Evolutionary conservation across 1,284 basidiomycete species (phyloP), one percentile per base, ranked within the genome.

Genomic region (Exobasidium cylindrosporum): DNA sequence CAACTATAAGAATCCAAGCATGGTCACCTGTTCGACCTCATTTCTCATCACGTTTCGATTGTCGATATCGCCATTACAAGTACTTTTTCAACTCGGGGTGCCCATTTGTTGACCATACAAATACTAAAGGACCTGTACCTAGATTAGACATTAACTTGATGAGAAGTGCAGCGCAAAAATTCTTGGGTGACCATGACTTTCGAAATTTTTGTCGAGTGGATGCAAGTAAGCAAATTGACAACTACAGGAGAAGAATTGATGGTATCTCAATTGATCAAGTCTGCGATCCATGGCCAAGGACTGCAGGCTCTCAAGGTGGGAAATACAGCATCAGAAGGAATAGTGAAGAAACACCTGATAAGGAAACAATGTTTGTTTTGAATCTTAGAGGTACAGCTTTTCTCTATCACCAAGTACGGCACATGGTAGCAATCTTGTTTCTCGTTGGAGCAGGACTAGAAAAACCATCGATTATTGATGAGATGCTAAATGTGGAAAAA

Each of bases 181-280:
- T 98, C 32, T 78, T 93, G 11, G 96, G 95, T 47, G 88, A 91
- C 68, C 92, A 97, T 82, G 96, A 99, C 82, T 97, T 97, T 77
- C 86, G 94, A 4, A 97, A 98, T 77, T 84, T 97, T 50, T 97
- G 92, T 84, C 95, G 93, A 80, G 81, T 97, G n/a, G 95, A 98
- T 79, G 86, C 92, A 0, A 85, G 86, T 62, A 98, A 98, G 81
- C 95, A 97, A 82, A 89, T 97, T 67, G 88, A 88, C 24, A 86
- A 86, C 63, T 93, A 90, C 80, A 82, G 81, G 14, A 83, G 92
- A 45, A 82, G 83, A 28, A 87, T 95, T 60, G 74, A 87, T 54
- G 84, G 82, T 0, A 89, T 89, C 0, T 84, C 86, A 24, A 87
- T 93, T 62, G 80, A 81, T 31, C 53, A 53, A 0, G 78, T 82